Conservation (phyloP, 2,329 filamentous ascomycete species). For the Fusarium poae region DNA sequence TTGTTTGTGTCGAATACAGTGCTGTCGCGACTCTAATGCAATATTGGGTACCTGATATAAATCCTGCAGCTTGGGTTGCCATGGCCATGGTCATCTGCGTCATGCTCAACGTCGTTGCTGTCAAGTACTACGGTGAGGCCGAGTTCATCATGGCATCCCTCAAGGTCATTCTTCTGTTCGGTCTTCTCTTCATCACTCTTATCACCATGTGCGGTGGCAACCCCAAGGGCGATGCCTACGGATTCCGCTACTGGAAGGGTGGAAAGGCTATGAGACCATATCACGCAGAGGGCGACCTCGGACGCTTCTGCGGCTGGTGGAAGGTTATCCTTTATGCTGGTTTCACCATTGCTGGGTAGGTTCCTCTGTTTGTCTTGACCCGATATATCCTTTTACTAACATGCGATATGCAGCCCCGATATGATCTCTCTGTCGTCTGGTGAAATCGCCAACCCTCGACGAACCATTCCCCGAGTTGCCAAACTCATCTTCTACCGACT, state of each 20-base stretch:
- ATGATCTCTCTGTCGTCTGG: constrained; percentile 69
- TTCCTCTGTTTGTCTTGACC: neutral
- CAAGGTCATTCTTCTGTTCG: constrained; percentile 63
- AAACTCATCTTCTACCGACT: constrained; percentile 81
- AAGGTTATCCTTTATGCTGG: constrained; percentile 72
- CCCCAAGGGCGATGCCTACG: constrained; percentile 71
- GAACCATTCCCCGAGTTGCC: constrained; percentile 75
- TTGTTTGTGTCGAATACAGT: constrained; percentile 61
- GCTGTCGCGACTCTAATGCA: constrained; percentile 61
- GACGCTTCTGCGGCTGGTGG: constrained; percentile 71
- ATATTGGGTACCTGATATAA: constrained; percentile 59
- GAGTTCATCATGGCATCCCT: constrained; percentile 69
- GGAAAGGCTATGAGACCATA: constrained; percentile 54
- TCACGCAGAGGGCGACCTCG: constrained; percentile 62
- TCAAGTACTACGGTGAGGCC: constrained; percentile 60
- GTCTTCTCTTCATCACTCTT: constrained; percentile 73
- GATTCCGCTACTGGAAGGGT: constrained; percentile 70
- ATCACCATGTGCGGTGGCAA: constrained; percentile 77
- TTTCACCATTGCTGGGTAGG: constrained; percentile 71
- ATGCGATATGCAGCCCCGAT: constrained; percentile 62
- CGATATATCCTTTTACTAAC: neutral
- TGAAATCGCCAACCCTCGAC: constrained; percentile 75
- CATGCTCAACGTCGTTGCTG: constrained; percentile 61
- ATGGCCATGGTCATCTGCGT: constrained; percentile 61
- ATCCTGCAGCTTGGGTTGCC: constrained; percentile 64